These are phyloP conservation scores for Fusarium dlaminii DNA, from an alignment of 2,329 filamentous ascomycete genomes.

Conservation along the genomic window DNA sequence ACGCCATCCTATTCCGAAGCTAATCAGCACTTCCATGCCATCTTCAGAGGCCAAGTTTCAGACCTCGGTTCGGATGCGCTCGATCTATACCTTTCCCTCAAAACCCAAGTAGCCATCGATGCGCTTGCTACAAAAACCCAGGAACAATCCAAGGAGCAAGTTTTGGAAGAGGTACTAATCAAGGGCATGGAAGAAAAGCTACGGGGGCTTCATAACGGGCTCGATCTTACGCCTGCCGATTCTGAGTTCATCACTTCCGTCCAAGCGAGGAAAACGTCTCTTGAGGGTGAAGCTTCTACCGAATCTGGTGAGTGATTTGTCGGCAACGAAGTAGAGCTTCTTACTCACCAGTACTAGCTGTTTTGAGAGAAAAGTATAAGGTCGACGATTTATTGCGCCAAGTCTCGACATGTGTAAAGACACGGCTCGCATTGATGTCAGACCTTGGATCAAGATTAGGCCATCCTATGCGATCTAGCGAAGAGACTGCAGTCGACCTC, in stretches of 20 bases:
- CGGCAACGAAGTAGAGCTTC: background rate
- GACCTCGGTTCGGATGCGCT: conserved; percentile 54
- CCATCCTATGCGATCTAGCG: conserved; percentile 46
- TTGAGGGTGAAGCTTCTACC: conserved; percentile 44
- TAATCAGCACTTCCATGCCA: conserved; percentile 56
- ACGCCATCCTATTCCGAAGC: conserved; percentile 53
- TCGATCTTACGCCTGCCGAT: conserved; percentile 49
- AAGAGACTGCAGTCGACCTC: conserved; percentile 40
- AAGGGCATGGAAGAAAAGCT: conserved; percentile 63
- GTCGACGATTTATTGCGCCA: conserved; percentile 51
- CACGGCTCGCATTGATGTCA: conserved; percentile 46
- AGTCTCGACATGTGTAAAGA: conserved; percentile 47
- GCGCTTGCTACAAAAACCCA: conserved; percentile 61
- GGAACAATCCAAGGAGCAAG: conserved; percentile 60
- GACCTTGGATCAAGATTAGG: conserved; percentile 50
- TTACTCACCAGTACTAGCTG: conserved; percentile 34
- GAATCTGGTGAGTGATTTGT: conserved; percentile 42
- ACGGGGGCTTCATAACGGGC: conserved; percentile 45
- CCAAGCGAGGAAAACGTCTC: conserved; percentile 46
- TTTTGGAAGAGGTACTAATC: conserved; percentile 65
- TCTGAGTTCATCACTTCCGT: conserved; percentile 48
- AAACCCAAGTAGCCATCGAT: conserved; percentile 62
- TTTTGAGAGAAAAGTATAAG: conserved; percentile 52
- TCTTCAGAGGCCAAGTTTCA: conserved; percentile 57
- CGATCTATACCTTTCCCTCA: conserved; percentile 58